Percentiles rank a stretch among this genome's conserved stretches.
These are phyloP conservation scores for Dictyostelium intermedium DNA, from an alignment of 78 protist species.

Conservation along the genomic window DNA sequence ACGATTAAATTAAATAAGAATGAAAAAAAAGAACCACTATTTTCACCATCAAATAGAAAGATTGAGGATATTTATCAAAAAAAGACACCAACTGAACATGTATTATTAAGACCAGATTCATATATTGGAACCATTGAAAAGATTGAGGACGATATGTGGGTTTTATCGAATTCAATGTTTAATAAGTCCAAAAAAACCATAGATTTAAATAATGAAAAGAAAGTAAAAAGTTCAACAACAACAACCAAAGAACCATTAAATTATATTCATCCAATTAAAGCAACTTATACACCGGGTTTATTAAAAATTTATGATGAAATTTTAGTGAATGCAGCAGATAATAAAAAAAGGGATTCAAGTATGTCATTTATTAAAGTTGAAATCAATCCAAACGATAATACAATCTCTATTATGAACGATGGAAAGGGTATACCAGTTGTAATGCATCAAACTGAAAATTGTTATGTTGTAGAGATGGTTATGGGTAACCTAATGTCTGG, in stretches of 20 bases:
- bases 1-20: background rate
- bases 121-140: slow-evolving; percentile 94
- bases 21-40: background rate
- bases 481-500: slow-evolving; percentile 97
- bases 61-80: slow-evolving; percentile 91
- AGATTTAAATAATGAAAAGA: background rate
- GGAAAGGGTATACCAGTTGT: slow-evolving; percentile 99
- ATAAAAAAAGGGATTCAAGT: slow-evolving; percentile 91
- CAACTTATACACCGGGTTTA: slow-evolving; percentile 97
- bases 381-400: slow-evolving; percentile 77
- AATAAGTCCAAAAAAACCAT: background rate
- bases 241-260: background rate
- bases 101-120: slow-evolving; percentile 98
- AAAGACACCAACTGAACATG: slow-evolving; percentile 96
- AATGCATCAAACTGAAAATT: slow-evolving; percentile 92
- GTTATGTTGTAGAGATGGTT: slow-evolving; percentile 97
- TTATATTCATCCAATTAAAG: slow-evolving; percentile 53
- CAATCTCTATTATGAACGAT: slow-evolving; percentile 92
- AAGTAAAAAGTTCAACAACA: too few relatives aligned
- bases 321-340: slow-evolving; percentile 99
- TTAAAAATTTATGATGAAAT: slow-evolving; percentile 99
- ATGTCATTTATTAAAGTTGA: slow-evolving; percentile 92
- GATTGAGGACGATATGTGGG: slow-evolving; percentile 79
- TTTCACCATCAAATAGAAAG: background rate
- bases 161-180: slow-evolving; percentile 43